Evolutionary conservation across 106 monocot genomes (phyloP).

Genomic region (Acorus gramineus): DNA sequence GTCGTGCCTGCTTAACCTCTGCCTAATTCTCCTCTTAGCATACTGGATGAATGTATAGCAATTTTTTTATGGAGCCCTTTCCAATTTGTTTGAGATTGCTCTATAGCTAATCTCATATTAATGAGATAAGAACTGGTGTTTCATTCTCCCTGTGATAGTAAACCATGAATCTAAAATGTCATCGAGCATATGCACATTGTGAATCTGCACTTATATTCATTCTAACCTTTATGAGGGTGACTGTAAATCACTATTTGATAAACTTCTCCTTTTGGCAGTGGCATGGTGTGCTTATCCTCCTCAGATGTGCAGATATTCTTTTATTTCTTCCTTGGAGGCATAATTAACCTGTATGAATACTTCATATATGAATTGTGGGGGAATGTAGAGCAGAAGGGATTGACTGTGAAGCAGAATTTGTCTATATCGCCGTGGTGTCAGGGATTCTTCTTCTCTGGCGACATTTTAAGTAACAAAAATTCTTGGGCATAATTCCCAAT

Average conservation of each 20-base stretch:
- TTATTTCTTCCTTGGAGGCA: conserved; percentile 12
- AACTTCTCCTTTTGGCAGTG: not conserved
- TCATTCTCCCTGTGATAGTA: too few relatives aligned
- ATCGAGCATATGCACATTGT: too few relatives aligned
- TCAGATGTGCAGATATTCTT: conserved; percentile 28
- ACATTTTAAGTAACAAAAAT: conserved; percentile 6
- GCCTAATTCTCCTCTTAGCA: too few relatives aligned
- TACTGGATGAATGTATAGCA: too few relatives aligned
- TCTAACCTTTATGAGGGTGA: too few relatives aligned
- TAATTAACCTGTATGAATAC: conserved; percentile 14
- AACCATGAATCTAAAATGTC: too few relatives aligned
- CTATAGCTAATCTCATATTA: too few relatives aligned
- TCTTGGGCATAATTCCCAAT: conserved; percentile 18
- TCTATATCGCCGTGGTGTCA: not conserved
- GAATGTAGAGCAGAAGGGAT: conserved; percentile 9
- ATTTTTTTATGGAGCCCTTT: too few relatives aligned
- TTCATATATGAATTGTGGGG: not conserved
- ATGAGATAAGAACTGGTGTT: too few relatives aligned
- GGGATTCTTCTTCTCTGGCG: conserved; percentile 9
- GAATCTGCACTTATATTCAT: too few relatives aligned
- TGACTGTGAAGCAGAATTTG: not conserved
- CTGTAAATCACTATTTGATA: not conserved
- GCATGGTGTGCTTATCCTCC: conserved; percentile 1
- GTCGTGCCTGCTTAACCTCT: too few relatives aligned
- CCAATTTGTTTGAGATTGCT: too few relatives aligned